phyloP scores from a whole-genome alignment of 2,329 filamentous ascomycete species.

The Neurospora crassa region DNA sequence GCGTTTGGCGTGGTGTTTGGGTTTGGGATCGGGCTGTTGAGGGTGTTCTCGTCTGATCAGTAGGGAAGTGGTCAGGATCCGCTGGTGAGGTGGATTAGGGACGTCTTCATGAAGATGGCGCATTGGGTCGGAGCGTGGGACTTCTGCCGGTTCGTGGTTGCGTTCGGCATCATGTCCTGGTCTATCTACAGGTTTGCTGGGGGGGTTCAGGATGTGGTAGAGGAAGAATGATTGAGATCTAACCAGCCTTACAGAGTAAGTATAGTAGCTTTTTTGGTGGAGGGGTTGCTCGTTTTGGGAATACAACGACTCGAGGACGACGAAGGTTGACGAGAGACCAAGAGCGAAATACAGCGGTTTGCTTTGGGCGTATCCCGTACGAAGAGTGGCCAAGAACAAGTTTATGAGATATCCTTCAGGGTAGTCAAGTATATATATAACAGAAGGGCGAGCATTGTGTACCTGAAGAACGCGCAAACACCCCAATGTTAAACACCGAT shows the following conservation, averaged over 20 bases:
- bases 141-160: not conserved
- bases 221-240: not conserved
- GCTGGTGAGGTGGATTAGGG: not conserved
- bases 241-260: not conserved
- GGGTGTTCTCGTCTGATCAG: conserved; percentile 31
- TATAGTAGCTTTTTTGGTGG: too few relatives aligned
- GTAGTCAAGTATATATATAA: too few relatives aligned
- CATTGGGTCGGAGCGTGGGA: not conserved
- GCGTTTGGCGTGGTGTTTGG: conserved; percentile 77
- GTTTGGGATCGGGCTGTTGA: conserved; percentile 62
- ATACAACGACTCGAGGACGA: too few relatives aligned
- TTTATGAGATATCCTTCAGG: too few relatives aligned
- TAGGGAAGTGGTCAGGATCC: not conserved
- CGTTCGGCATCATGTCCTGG: not conserved
- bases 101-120: not conserved
- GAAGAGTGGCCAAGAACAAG: too few relatives aligned
- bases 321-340: not conserved
- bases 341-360: not conserved
- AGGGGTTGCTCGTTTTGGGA: too few relatives aligned
- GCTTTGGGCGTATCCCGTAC: not conserved
- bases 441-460: too few relatives aligned
- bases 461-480: too few relatives aligned
- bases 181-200: not conserved
- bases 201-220: not conserved
- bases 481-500: too few relatives aligned